Evolutionary conservation across 2,329 filamentous ascomycete species (phyloP), one percentile per base, ranked within the genome.

Genomic region (Fusarium staphyleae): DNA sequence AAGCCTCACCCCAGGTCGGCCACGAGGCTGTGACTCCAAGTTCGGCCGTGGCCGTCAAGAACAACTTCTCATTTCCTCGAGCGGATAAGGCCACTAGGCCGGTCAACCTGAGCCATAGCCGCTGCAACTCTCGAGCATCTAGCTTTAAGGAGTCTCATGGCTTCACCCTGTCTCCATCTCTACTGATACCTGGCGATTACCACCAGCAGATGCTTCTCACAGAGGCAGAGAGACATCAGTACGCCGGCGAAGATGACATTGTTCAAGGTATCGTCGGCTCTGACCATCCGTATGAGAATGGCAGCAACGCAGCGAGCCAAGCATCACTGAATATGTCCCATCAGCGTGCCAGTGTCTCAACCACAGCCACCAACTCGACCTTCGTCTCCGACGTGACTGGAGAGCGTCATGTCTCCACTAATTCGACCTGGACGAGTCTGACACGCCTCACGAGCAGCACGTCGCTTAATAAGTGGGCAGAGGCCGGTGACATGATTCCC

Each of bases 141-240:
- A 84, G 78, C 66, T 86, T 83, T 68, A 81, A 80, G 62, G 84
- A 87, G 67, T 80, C 79, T 0, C 81, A 86, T 49, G 82, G 81
- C 12, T 86, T 86, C 65, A 78, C 75, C 34, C 70, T 87, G 28
- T 87, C 85, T 7, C 85, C 85, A 0, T 82, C 82, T 3, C 75
- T 87, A n/a, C 75, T 87, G 42, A 85, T 87, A 46, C 84, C 85
- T 11, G 71, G 75, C 39, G 85, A 88, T 44, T 85, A 81, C 60
- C 78, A 82, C 45, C 77, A 81, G 55, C 78, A 85, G 61, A 81
- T 85, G 75, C 68, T 80, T 33, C 54, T 70, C 16, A 57, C 58
- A 1, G 67, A 72, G 34, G 52, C 59, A 7, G 68, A 71, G 41
- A 66, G 57, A 47, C 60, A 66, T 10, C 60, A 47, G 4, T 69